phyloP scores from a whole-genome alignment of 2,329 filamentous ascomycete genomes.

The Mycocentrospora acerina region DNA sequence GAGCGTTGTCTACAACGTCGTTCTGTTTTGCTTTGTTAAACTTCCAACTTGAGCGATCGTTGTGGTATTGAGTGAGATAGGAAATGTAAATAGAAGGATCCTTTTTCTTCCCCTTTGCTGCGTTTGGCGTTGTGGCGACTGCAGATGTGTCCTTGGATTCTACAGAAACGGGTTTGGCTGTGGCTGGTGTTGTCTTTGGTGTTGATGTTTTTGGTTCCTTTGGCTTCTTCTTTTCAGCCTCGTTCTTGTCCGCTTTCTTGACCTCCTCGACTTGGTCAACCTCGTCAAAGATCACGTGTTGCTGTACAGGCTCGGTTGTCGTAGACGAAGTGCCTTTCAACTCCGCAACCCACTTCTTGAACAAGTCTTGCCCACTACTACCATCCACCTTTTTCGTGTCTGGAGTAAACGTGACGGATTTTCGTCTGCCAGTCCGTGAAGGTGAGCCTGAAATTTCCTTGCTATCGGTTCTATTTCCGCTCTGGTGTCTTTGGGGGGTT shows the following conservation, averaged over 20 bases:
- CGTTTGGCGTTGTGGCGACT: background rate
- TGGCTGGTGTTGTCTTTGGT: conserved; percentile 4
- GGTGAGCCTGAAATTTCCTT: conserved; percentile 28
- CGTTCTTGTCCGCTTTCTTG: conserved; percentile 16
- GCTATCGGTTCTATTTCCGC: conserved; percentile 9
- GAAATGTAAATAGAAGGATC: conserved; percentile 66
- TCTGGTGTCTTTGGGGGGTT: conserved; percentile 21
- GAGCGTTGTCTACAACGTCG: conserved; percentile 78
- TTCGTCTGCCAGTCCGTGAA: conserved; percentile 42
- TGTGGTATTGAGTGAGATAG: conserved; percentile 77
- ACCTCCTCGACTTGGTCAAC: conserved; percentile 14
- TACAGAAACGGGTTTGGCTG: conserved; percentile 1
- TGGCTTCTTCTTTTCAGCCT: conserved; percentile 9
- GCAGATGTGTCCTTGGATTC: conserved; percentile 3
- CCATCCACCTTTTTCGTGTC: conserved; percentile 63
- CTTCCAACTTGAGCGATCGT: conserved; percentile 75
- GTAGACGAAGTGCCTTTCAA: conserved; percentile 31
- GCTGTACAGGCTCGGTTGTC: conserved; percentile 23
- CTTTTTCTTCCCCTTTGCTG: conserved; percentile 38
- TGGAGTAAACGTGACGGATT: conserved; percentile 65
- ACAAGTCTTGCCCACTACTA: conserved; percentile 54
- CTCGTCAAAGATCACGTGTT: conserved; percentile 16
- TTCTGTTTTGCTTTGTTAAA: conserved; percentile 95
- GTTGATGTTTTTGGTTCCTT: conserved; percentile 11
- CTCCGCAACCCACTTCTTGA: conserved; percentile 51